phyloP scores from a whole-genome alignment of 169 alveolate genomes.

The Eimeria falciformis region DNA sequence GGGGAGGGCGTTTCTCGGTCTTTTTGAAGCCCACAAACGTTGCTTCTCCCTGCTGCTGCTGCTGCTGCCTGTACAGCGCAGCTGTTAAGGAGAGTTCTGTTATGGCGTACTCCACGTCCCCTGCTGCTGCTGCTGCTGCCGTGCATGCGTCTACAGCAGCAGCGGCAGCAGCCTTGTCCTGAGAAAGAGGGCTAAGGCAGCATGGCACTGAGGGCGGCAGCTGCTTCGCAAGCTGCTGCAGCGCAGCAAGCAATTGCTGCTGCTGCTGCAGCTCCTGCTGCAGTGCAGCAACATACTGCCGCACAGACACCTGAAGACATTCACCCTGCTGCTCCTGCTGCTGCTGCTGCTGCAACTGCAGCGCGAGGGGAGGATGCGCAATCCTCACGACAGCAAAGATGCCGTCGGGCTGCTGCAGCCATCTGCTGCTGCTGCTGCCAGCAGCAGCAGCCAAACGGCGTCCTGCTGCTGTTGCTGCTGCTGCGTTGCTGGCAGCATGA shows the following conservation, averaged over 20 bases:
- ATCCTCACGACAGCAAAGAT: slow-evolving; percentile 3
- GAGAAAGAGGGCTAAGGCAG: background rate
- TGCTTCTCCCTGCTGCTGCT: background rate
- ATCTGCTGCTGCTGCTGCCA: background rate
- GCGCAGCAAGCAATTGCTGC: slow-evolving; percentile 1
- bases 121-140: slow-evolving; percentile 56
- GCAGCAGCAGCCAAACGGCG: background rate
- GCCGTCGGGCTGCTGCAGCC: slow-evolving; percentile 3
- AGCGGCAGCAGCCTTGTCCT: slow-evolving; percentile 37
- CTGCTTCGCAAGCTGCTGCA: slow-evolving; percentile 64
- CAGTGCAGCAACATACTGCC: slow-evolving; percentile 43
- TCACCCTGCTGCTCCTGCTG: slow-evolving; percentile 32
- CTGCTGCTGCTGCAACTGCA: slow-evolving; percentile 48
- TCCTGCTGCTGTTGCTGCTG: slow-evolving; percentile 24
- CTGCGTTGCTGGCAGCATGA: background rate
- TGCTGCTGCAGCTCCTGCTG: slow-evolving; percentile 59
- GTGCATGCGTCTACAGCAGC: slow-evolving; percentile 22
- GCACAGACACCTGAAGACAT: slow-evolving; percentile 2
- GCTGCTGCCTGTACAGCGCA: slow-evolving; percentile 43
- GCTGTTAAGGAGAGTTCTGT: slow-evolving; percentile 12
- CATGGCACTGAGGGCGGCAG: background rate
- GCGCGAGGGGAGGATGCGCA: slow-evolving; percentile 48
- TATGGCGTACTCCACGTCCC: background rate
- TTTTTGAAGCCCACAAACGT: background rate
- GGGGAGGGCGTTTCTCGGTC: background rate